Evolutionary conservation across 106 monocot species (phyloP).

Genomic region (Iris macrosiphon): DNA sequence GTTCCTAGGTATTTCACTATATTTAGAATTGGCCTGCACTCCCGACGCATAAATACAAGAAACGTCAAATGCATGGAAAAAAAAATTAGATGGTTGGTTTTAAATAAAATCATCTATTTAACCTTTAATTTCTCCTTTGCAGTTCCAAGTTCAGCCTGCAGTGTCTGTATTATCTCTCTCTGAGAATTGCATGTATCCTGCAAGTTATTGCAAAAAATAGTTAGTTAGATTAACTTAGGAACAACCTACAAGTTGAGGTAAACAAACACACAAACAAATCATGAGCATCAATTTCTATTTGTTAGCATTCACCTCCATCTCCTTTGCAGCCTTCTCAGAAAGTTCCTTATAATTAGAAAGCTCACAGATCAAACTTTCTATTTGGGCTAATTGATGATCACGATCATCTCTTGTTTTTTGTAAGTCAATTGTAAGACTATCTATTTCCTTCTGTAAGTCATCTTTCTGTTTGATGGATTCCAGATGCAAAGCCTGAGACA

Average conservation of each 20-base stretch:
- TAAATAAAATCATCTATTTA: neutral
- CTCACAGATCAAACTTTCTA: constrained; percentile 36
- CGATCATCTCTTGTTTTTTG: constrained; percentile 62
- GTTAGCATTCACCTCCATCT: constrained; percentile 2
- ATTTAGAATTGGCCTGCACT: too few relatives aligned
- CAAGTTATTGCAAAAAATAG: neutral
- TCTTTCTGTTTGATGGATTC: constrained; percentile 63
- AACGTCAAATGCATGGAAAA: too few relatives aligned
- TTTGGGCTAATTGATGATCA: constrained; percentile 36
- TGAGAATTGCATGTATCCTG: constrained; percentile 67
- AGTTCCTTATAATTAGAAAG: constrained; percentile 21
- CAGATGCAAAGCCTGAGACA: constrained; percentile 51
- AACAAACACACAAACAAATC: too few relatives aligned
- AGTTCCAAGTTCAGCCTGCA: constrained; percentile 46
- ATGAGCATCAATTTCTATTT: constrained; percentile 23
- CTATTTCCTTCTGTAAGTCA: constrained; percentile 42
- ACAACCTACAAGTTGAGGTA: neutral
- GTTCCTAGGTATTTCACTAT: too few relatives aligned
- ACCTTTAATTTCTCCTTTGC: constrained; percentile 74
- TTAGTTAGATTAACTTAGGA: neutral
- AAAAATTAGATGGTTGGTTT: too few relatives aligned
- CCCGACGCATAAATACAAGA: too few relatives aligned
- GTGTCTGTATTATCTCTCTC: constrained; percentile 38
- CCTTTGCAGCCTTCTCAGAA: constrained; percentile 8
- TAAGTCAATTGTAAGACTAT: constrained; percentile 50